phyloP scores from a whole-genome alignment of 148 eudicot genomes.

The Camellia granthamiana region DNA sequence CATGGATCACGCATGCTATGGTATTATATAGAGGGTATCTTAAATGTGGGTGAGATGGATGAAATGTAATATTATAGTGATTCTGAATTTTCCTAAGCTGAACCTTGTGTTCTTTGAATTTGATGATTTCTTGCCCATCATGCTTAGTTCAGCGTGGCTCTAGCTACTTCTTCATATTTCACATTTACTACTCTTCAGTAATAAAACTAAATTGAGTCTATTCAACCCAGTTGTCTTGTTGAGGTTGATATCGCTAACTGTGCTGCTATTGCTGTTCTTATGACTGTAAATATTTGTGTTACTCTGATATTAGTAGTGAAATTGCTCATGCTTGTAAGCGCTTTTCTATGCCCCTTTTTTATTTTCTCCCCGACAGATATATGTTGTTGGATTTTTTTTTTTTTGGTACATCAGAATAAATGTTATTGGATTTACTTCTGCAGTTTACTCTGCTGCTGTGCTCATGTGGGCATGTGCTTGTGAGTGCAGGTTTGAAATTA shows the following conservation, averaged over 20 bases:
- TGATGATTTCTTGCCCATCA: not conserved
- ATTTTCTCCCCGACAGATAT: not conserved
- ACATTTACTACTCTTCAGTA: not conserved
- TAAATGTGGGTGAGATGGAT: not conserved
- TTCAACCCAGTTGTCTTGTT: not conserved
- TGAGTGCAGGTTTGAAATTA: constrained; percentile 62
- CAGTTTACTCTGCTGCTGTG: constrained; percentile 13
- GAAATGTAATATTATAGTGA: too few relatives aligned
- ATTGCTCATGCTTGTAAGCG: not conserved
- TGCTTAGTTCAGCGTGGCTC: not conserved
- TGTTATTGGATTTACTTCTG: constrained; percentile 5
- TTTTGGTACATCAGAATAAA: not conserved
- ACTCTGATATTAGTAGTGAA: not conserved
- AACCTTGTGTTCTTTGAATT: constrained; percentile 4
- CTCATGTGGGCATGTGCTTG: constrained; percentile 17
- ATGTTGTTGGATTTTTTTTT: not conserved
- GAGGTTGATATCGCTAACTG: not conserved
- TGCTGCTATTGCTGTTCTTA: constrained; percentile 8
- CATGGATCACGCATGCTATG: not conserved
- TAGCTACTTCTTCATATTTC: not conserved
- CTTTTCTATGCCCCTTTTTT: not conserved
- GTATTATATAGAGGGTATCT: not conserved
- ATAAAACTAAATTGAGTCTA: not conserved
- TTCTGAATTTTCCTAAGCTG: not conserved
- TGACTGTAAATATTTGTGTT: not conserved